Percentiles rank a stretch among this genome's conserved stretches.
Evolutionary conservation across 1,284 basidiomycete species (phyloP).

Genomic region (Boletus sp.): DNA sequence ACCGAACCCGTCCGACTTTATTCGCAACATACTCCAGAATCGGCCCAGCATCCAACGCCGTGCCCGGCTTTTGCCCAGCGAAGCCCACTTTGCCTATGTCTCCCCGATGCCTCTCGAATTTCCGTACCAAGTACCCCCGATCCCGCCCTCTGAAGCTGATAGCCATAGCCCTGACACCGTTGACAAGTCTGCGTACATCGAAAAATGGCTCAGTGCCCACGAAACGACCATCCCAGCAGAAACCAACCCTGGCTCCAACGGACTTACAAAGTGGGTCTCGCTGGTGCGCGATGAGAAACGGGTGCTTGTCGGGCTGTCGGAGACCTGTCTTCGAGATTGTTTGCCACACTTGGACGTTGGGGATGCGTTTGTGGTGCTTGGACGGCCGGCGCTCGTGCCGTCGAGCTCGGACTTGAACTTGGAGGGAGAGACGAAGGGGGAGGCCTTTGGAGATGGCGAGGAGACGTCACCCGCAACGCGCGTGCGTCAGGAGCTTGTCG

Average conservation of each 20-base stretch:
- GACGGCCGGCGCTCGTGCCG: slow-evolving; percentile 52
- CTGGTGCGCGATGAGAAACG: slow-evolving; percentile 60
- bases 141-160: slow-evolving; percentile 44
- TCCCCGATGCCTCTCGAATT: slow-evolving; percentile 85
- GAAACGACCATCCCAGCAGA: slow-evolving; percentile 54
- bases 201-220: slow-evolving; percentile 67
- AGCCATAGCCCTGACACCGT: slow-evolving; percentile 43
- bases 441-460: slow-evolving; percentile 12
- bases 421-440: slow-evolving; percentile 15
- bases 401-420: slow-evolving; percentile 36
- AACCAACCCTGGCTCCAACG: slow-evolving; percentile 19
- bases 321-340: slow-evolving; percentile 70
- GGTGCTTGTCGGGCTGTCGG: slow-evolving; percentile 72
- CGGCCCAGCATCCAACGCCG: slow-evolving; percentile 77
- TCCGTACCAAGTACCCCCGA: slow-evolving; percentile 78
- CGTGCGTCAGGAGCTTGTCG: slow-evolving; percentile 71
- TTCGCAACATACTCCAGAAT: slow-evolving; percentile 50
- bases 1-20: slow-evolving; percentile 55
- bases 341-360: slow-evolving; percentile 89
- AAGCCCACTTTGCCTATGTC: slow-evolving; percentile 82
- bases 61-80: slow-evolving; percentile 57
- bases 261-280: slow-evolving; percentile 49
- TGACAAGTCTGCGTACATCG: slow-evolving; percentile 67
- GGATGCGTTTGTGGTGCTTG: slow-evolving; percentile 71
- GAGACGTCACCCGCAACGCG: slow-evolving; percentile 41